Base-by-base conservation (phyloP, 305 asterid species). In the Withania somnifera region DNA sequence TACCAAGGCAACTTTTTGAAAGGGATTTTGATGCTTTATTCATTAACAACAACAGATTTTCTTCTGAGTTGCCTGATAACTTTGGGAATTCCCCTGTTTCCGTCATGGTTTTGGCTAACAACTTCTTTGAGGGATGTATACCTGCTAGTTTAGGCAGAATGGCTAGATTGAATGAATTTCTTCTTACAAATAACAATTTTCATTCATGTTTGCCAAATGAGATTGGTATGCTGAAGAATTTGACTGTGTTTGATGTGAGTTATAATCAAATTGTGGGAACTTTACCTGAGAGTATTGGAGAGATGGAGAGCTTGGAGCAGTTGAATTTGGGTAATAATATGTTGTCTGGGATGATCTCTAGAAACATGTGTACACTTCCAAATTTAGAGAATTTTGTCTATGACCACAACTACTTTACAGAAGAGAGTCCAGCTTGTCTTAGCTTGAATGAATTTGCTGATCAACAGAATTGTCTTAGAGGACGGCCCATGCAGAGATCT, bases 221-320 rank as follows among this genome's bases (percentile, higher is more conserved):
- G 50, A 87, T 91, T 50, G 92, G 89, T 36, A 84, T 79, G 80
- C 63, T 88, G 71, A 89, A 87, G 90, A 90, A 90, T 66, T 77
- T 91, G 84, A 87, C 86, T 0, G 88, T 91, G 79, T 79, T 91
- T 30, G 95, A 91, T 77, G 13, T 90, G 85, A 91, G 95, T 71
- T 13, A 66, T 42, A 91, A 91, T 80, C 40, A 82, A 19, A 79
- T 91, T 9, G 52, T 79, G 67, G 95, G 95, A 0, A 66, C 85
- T 2, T 83, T 91, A 32, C 93, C 93, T 15, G 86, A 84, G 5
- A 86, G 88, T 40, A 83, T 91, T 17, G 90, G 88, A 71, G 82
- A 77, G 5, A 83, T 91, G 93, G 34, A 73, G 50, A 85, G 83
- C 47, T 79, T 91, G 87, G 90, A 88, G 86, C 83, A 66, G 54